phyloP scores from a whole-genome alignment of 2,329 filamentous ascomycete genomes.

The Phyllosticta ampelicida region DNA sequence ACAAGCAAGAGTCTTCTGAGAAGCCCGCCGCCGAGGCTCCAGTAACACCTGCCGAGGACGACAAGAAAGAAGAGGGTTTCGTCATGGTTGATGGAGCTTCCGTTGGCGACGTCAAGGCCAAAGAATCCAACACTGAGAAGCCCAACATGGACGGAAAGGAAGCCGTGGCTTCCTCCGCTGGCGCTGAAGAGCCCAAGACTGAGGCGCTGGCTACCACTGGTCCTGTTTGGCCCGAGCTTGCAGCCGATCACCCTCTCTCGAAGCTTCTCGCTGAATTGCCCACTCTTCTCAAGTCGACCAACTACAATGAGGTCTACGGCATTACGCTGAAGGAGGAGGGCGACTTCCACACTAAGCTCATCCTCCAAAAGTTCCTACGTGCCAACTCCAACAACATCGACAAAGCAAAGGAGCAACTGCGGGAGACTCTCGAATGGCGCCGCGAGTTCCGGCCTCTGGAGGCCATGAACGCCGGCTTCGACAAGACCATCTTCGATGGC shows the following conservation, averaged over 20 bases:
- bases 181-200: neutral
- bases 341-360: slow-evolving; percentile 66
- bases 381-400: slow-evolving; percentile 70
- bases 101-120: neutral
- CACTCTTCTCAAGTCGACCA: slow-evolving; percentile 43
- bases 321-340: slow-evolving; percentile 44
- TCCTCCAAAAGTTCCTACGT: slow-evolving; percentile 87
- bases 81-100: neutral
- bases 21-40: neutral
- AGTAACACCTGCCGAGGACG: neutral
- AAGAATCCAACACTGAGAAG: neutral
- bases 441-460: slow-evolving; percentile 62
- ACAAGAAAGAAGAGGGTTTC: neutral
- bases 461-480: slow-evolving; percentile 51
- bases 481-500: slow-evolving; percentile 59
- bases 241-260: slow-evolving; percentile 34
- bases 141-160: neutral
- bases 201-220: neutral
- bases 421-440: slow-evolving; percentile 72
- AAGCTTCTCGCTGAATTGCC: slow-evolving; percentile 50
- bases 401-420: slow-evolving; percentile 68
- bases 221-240: slow-evolving; percentile 25
- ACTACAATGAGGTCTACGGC: slow-evolving; percentile 76
- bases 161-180: no score
- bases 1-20: neutral